These are phyloP conservation scores for Pythium monospermum DNA, from an alignment of 352 stramenopile genomes.

Conservation along the genomic window DNA sequence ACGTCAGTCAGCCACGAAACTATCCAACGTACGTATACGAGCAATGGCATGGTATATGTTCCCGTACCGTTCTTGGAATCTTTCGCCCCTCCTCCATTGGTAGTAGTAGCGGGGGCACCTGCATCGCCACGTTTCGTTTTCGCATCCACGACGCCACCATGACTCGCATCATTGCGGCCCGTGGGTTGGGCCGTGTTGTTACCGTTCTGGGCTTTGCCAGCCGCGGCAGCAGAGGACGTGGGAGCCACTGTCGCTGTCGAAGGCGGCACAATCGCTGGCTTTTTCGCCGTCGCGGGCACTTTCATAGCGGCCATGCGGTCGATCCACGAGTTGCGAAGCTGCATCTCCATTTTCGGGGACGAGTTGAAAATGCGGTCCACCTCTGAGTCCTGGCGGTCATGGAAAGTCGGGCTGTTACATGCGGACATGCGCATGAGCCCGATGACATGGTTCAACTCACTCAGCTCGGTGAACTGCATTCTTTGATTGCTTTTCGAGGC, in stretches of 20 bases:
- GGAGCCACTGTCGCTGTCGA: background rate
- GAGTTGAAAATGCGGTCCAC: slow-evolving; percentile 88
- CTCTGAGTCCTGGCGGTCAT: slow-evolving; percentile 87
- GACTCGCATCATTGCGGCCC: slow-evolving; percentile 12
- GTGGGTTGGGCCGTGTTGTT: background rate
- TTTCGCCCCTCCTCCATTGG: too few species aligned
- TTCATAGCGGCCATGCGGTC: slow-evolving; percentile 84
- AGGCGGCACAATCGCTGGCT: slow-evolving; percentile 29
- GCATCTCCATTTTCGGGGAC: slow-evolving; percentile 84
- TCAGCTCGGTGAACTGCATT: slow-evolving; percentile 89
- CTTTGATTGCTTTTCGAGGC: too few species aligned
- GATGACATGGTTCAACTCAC: slow-evolving; percentile 80
- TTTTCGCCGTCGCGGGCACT: slow-evolving; percentile 38
- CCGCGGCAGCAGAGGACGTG: background rate
- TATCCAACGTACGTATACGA: too few species aligned
- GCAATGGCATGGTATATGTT: too few species aligned
- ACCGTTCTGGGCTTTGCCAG: slow-evolving; percentile 1
- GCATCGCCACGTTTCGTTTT: too few species aligned
- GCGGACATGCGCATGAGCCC: slow-evolving; percentile 73
- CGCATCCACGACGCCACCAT: too few species aligned
- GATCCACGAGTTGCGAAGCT: slow-evolving; percentile 86
- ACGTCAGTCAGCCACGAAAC: too few species aligned
- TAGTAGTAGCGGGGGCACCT: too few species aligned
- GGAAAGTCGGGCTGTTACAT: slow-evolving; percentile 85
- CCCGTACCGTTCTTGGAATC: too few species aligned